Percentiles rank a stretch among this genome's conserved stretches.
Conservation (phyloP, 306 rosid species). For the Acmispon strigosus region DNA sequence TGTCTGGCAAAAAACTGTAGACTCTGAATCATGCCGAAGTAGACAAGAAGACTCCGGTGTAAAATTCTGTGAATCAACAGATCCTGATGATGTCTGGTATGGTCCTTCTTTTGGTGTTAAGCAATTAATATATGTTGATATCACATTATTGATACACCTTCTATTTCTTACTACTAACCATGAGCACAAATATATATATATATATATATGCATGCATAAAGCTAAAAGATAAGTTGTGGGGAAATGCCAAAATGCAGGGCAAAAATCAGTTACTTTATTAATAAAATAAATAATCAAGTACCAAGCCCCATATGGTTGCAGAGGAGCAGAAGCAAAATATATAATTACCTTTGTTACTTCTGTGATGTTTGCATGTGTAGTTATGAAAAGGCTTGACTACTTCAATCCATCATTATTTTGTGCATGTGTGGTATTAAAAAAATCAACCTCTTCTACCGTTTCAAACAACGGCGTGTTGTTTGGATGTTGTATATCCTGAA, state of each 20-base stretch:
- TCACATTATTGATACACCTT: background rate
- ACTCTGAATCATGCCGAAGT: slow-evolving; percentile 58
- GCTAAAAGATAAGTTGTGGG: background rate
- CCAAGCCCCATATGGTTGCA: background rate
- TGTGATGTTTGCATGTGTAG: background rate
- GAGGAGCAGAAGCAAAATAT: background rate
- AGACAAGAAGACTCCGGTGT: slow-evolving; percentile 57
- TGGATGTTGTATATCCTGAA: background rate
- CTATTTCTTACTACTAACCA: background rate
- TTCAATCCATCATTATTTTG: background rate
- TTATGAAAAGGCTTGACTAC: background rate
- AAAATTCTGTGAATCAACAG: slow-evolving; percentile 50
- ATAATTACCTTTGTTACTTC: background rate
- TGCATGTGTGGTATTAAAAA: background rate
- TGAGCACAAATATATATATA: background rate
- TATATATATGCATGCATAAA: background rate
- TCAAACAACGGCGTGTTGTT: background rate
- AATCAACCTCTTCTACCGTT: background rate
- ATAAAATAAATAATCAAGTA: no score
- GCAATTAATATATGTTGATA: background rate
- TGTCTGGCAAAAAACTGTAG: slow-evolving; percentile 76
- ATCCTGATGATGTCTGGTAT: slow-evolving; percentile 75
- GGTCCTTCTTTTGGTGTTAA: background rate
- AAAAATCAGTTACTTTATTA: no score
- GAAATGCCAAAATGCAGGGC: no score